Percentiles rank a stretch among this genome's conserved stretches.
These are phyloP conservation scores for Colletotrichum sp. DNA, from an alignment of 2,329 filamentous ascomycete species.

Conservation along the genomic window DNA sequence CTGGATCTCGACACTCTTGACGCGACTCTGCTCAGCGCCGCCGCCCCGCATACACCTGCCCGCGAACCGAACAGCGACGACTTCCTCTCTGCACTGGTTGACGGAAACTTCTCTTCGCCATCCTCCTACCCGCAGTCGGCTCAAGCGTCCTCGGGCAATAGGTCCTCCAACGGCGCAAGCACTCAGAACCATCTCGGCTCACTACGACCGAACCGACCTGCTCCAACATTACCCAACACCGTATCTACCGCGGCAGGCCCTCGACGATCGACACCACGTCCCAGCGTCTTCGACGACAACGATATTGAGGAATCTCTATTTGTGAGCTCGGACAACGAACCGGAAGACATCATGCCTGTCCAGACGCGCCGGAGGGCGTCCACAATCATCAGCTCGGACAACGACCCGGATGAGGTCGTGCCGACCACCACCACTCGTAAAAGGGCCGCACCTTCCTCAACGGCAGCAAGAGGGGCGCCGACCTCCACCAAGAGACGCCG, in stretches of 20 bases:
- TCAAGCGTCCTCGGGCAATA: slow-evolving; percentile 15
- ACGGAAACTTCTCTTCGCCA: slow-evolving; percentile 39
- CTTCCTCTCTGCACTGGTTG: slow-evolving; percentile 29
- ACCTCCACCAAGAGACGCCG: slow-evolving; percentile 14
- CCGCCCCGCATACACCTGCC: slow-evolving; percentile 21
- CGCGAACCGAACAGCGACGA: slow-evolving; percentile 20
- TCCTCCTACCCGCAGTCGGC: slow-evolving; percentile 38
- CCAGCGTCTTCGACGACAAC: not conserved
- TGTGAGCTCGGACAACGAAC: slow-evolving; percentile 18
- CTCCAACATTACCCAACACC: slow-evolving; percentile 2
- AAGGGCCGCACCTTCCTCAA: slow-evolving; percentile 11
- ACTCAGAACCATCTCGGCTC: not conserved
- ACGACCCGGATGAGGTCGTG: slow-evolving; percentile 15
- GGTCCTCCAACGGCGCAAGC: not conserved
- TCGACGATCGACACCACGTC: not conserved
- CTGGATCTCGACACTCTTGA: not conserved
- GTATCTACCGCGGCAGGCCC: slow-evolving; percentile 5
- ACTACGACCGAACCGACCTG: slow-evolving; percentile 5
- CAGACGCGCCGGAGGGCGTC: slow-evolving; percentile 20
- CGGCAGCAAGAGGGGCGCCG: not conserved
- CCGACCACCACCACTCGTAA: slow-evolving; percentile 4
- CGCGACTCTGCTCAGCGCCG: not conserved
- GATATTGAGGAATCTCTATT: slow-evolving; percentile 14
- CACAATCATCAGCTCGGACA: slow-evolving; percentile 9
- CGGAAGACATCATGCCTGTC: slow-evolving; percentile 21